phyloP scores from a whole-genome alignment of 208 protist genomes.

The Kentomonas sorsogonicus region DNA sequence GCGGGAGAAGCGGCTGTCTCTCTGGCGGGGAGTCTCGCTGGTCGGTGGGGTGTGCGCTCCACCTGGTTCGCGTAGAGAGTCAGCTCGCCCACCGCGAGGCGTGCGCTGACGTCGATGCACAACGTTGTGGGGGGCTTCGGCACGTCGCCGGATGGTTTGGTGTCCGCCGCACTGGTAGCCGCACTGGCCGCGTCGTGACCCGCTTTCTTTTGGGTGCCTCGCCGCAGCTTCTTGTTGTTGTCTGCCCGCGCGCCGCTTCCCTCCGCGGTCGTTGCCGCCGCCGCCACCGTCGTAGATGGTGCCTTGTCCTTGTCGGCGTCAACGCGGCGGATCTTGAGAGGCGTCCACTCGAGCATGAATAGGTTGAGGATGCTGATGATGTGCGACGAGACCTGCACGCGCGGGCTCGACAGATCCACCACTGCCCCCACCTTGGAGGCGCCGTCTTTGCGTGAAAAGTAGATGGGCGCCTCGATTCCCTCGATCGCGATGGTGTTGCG shows the following conservation, averaged over 20 bases:
- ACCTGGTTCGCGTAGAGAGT: constrained; percentile 26
- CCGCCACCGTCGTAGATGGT: no score
- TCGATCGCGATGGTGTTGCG: constrained; percentile 48
- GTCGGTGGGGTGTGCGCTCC: not conserved
- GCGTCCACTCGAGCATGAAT: constrained; percentile 37
- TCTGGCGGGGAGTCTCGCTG: no score
- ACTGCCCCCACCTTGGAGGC: constrained; percentile 33
- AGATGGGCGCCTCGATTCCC: constrained; percentile 58
- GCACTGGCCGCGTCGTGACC: no score
- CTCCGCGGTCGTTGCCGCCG: no score
- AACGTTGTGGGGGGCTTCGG: constrained; percentile 12
- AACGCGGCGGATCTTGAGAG: constrained; percentile 13
- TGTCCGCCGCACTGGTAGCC: no score
- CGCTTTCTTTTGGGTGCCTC: no score
- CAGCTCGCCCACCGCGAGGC: constrained; percentile 38
- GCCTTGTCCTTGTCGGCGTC: no score
- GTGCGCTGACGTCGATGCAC: constrained; percentile 48
- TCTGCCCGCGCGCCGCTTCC: no score
- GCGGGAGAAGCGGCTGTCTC: no score
- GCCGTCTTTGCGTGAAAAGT: constrained; percentile 29
- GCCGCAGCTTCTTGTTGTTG: no score
- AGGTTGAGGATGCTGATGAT: constrained; percentile 61
- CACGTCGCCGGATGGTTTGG: no score
- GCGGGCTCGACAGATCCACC: constrained; percentile 63
- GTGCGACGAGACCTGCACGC: constrained; percentile 52